These are phyloP conservation scores for Parafenestella ontariensis DNA, from an alignment of 2,329 filamentous ascomycete genomes.

Conservation along the genomic window DNA sequence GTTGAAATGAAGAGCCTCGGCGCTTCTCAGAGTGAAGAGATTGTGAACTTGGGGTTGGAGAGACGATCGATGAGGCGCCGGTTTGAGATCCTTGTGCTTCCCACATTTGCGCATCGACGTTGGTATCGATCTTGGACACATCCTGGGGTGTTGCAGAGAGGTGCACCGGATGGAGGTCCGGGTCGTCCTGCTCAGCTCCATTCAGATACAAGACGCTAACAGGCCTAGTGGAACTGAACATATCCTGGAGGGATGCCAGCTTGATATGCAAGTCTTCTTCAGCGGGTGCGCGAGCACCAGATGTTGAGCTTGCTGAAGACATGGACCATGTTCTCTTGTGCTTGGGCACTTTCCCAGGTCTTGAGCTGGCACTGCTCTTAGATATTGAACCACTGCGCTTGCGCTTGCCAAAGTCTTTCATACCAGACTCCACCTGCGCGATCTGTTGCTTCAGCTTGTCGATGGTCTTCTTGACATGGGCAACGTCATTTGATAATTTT, in stretches of 20 bases:
- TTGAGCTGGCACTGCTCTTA: slow-evolving; percentile 55
- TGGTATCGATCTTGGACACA: slow-evolving; percentile 60
- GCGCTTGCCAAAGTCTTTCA: slow-evolving; percentile 66
- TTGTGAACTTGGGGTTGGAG: slow-evolving; percentile 57
- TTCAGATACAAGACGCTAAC: slow-evolving; percentile 79
- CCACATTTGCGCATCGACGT: slow-evolving; percentile 53
- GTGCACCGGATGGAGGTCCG: slow-evolving; percentile 77
- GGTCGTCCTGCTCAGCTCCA: slow-evolving; percentile 79
- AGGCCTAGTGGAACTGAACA: slow-evolving; percentile 84
- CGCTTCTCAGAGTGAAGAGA: slow-evolving; percentile 52
- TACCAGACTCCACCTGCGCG: slow-evolving; percentile 70
- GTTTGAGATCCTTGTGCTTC: slow-evolving; percentile 61
- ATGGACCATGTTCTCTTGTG: slow-evolving; percentile 96
- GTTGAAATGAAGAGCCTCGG: slow-evolving; percentile 53
- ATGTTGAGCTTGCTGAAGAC: slow-evolving; percentile 68
- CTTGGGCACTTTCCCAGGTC: slow-evolving; percentile 83
- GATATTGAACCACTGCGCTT: slow-evolving; percentile 64
- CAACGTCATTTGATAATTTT: slow-evolving; percentile 92
- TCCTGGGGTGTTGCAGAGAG: slow-evolving; percentile 72
- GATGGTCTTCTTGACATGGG: slow-evolving; percentile 94
- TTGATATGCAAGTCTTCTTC: slow-evolving; percentile 80
- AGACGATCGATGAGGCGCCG: slow-evolving; percentile 62
- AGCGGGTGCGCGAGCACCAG: slow-evolving; percentile 52
- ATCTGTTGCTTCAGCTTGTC: slow-evolving; percentile 97
- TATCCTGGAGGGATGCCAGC: slow-evolving; percentile 79